Evolutionary conservation across 1,284 basidiomycete species (phyloP).

Genomic region (Leccinum ponderosum): DNA sequence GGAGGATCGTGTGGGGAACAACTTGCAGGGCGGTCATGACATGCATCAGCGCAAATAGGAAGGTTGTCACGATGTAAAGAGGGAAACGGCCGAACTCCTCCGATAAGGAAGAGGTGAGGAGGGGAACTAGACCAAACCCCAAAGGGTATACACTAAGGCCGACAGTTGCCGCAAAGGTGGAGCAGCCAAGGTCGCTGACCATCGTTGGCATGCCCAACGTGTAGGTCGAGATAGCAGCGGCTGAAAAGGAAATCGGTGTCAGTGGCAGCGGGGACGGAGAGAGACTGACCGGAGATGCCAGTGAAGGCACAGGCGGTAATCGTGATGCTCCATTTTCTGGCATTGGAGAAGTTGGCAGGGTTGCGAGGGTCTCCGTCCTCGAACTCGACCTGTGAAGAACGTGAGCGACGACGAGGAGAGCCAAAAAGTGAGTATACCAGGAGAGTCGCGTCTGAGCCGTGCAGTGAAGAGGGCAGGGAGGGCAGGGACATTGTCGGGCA

Average conservation of each 20-base stretch:
- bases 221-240: conserved; percentile 41
- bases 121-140: conserved; percentile 51
- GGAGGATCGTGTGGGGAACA: not conserved
- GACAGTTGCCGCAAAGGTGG: conserved; percentile 36
- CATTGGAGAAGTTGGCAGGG: conserved; percentile 48
- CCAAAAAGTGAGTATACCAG: conserved; percentile 12
- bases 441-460: conserved; percentile 12
- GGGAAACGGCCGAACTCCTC: conserved; percentile 54
- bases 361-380: conserved; percentile 47
- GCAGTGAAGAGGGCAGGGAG: conserved; percentile 21
- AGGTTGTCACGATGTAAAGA: conserved; percentile 43
- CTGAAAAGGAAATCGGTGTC: conserved; percentile 18
- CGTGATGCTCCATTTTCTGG: conserved; percentile 45
- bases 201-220: conserved; percentile 42
- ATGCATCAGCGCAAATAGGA: conserved; percentile 41
- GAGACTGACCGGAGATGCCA: conserved; percentile 30
- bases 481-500: conserved; percentile 14
- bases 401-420: conserved; percentile 8
- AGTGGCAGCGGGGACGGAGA: not conserved
- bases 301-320: conserved; percentile 33
- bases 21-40: conserved; percentile 43
- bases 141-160: conserved; percentile 44
- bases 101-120: conserved; percentile 48
- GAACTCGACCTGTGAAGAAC: conserved; percentile 50
- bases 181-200: conserved; percentile 42